Evolutionary conservation across 2,329 filamentous ascomycete species (phyloP), one percentile per base, ranked within the genome.

Genomic region (Botryotinia globosa): DNA sequence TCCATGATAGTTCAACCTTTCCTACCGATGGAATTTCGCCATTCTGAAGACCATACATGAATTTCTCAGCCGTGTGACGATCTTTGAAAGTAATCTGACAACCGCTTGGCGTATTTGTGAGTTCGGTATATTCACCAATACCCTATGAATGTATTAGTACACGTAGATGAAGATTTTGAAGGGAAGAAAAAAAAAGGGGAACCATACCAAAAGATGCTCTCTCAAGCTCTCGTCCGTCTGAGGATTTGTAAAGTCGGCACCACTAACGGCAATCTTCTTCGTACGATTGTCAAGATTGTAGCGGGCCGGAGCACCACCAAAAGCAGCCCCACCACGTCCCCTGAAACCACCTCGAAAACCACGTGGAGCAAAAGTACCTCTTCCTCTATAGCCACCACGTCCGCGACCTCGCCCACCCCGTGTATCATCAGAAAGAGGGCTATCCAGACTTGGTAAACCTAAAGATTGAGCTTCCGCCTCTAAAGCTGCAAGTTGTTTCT

Each of bases 281-380:
- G 93, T 90, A 62, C 93, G 86, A 80, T 94, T 94, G 78, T 96
- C 93, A 34, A 96, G 85, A 29, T 91, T 90, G 76, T 90, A 91
- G 45, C 86, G 78, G 9, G 83, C 83, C 18, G 58, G 70, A 29
- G 70, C 62, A 42, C 83, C 77, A 32, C 75, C 74, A 71, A 80
- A 78, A 16, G 78, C 74, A 8, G 75, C 76, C 76, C 82, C 82
- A 64, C 87, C 85, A 69, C 85, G 83, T 45, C 86, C 85, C 62
- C 84, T 80, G 72, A 83, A 84, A 0, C 83, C 82, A 20, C 85
- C 85, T 66, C 85, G 80, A 37, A 80, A 79, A 2, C 83, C 83
- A 63, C 83, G 77, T 32, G 81, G 77, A 34, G 75, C 72, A 73
- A 77, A 85, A 7, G 56, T 54, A n/a, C 59, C 66, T 64, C 65